Percentiles rank a stretch among this genome's conserved stretches.
These are phyloP conservation scores for Pyrenophora seminiperda DNA, from an alignment of 2,329 filamentous ascomycete species.

Conservation along the genomic window DNA sequence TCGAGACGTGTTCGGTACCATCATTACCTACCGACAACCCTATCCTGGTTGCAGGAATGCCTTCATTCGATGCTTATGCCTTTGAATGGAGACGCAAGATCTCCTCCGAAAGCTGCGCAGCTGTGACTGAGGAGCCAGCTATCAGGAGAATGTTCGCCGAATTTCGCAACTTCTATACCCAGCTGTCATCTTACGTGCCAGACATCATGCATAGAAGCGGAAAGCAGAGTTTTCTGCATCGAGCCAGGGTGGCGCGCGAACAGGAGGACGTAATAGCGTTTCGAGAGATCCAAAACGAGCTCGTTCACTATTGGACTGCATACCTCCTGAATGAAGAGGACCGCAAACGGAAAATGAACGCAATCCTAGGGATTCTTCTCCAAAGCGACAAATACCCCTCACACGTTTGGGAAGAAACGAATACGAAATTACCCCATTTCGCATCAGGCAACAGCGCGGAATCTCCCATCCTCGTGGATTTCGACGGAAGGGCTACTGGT, in stretches of 20 bases:
- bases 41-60: constrained; percentile 21
- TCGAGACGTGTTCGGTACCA: constrained; percentile 35
- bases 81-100: constrained; percentile 29
- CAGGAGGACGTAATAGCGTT: constrained; percentile 39
- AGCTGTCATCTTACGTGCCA: constrained; percentile 24
- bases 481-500: constrained; percentile 14
- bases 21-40: constrained; percentile 20
- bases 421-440: not conserved
- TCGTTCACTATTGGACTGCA: constrained; percentile 36
- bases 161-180: constrained; percentile 42
- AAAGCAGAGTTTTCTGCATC: constrained; percentile 37
- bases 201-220: constrained; percentile 18
- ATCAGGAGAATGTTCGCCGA: constrained; percentile 41
- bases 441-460: not conserved
- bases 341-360: constrained; percentile 30
- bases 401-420: constrained; percentile 16
- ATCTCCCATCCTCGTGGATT: constrained; percentile 16
- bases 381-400: constrained; percentile 35
- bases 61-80: constrained; percentile 30
- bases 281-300: constrained; percentile 31
- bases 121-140: constrained; percentile 25
- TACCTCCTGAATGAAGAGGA: constrained; percentile 35
- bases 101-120: constrained; percentile 8
- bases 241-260: constrained; percentile 43
- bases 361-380: constrained; percentile 25